A percentile compares a stretch with the other conserved stretches of the same genome.
phyloP scores from a whole-genome alignment of 345 rosid genomes.

The Litchi chinensis region DNA sequence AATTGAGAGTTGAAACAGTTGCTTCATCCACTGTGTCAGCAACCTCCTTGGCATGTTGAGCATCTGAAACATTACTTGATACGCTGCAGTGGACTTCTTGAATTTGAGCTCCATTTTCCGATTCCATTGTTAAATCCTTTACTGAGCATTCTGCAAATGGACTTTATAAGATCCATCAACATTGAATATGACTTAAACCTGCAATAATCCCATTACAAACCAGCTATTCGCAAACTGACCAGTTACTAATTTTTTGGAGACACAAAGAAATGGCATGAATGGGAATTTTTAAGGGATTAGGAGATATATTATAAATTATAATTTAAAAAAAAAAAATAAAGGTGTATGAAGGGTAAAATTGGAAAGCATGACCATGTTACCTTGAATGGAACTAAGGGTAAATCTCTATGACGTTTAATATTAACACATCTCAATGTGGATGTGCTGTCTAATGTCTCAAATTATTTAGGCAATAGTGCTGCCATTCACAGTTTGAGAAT shows the following conservation, averaged over 20 bases:
- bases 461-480: no score
- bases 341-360: no score
- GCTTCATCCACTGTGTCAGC: constrained; percentile 18
- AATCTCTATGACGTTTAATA: no score
- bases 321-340: no score
- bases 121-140: constrained; percentile 31
- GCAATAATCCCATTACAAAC: background rate
- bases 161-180: constrained; percentile 9
- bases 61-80: constrained; percentile 36
- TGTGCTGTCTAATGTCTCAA: no score
- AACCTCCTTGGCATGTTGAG: constrained; percentile 15
- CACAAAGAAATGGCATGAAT: no score
- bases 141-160: constrained; percentile 25
- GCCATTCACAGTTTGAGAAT: no score
- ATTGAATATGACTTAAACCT: constrained; percentile 10
- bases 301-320: no score
- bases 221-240: background rate
- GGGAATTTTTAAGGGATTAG: no score
- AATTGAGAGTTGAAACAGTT: constrained; percentile 19
- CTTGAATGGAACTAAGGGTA: no score
- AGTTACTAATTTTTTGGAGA: background rate
- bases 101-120: constrained; percentile 43
- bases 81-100: constrained; percentile 35
- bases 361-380: no score
- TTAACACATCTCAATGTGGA: no score